Evolutionary conservation across 768 basidiomycete genomes (phyloP).

Genomic region (Exsudoporus frostii): DNA sequence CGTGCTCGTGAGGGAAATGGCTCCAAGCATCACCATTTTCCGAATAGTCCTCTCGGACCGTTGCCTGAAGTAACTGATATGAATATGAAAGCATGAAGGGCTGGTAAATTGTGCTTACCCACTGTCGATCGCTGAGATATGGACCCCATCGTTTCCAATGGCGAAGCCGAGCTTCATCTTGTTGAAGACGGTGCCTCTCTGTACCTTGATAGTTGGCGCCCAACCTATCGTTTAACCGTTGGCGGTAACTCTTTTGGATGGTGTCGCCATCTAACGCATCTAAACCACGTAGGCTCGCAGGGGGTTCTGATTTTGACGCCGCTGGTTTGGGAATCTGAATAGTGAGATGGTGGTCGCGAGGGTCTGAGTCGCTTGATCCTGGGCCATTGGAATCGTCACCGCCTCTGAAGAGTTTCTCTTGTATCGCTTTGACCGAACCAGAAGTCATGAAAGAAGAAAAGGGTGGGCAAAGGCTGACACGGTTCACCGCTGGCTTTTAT

Average conservation of each 20-base stretch:
- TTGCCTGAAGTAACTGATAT: conserved; percentile 58
- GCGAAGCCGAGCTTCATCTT: conserved; percentile 72
- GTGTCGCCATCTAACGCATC: conserved; percentile 5
- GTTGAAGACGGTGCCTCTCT: conserved; percentile 81
- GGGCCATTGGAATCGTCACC: conserved; percentile 24
- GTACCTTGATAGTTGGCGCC: conserved; percentile 74
- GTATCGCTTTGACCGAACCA: conserved; percentile 56
- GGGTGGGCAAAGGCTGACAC: background rate
- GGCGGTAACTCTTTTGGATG: conserved; percentile 47
- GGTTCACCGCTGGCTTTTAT: conserved; percentile 9
- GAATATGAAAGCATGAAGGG: conserved; percentile 4
- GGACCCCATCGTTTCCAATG: conserved; percentile 99
- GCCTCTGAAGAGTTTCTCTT: conserved; percentile 68
- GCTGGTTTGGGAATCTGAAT: conserved; percentile 67
- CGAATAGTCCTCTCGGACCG: conserved; percentile 98
- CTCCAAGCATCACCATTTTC: conserved; percentile 94
- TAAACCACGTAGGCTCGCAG: conserved; percentile 28
- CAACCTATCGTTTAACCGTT: conserved; percentile 60
- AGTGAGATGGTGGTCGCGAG: conserved; percentile 43
- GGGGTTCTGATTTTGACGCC: conserved; percentile 29
- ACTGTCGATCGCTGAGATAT: conserved; percentile 95
- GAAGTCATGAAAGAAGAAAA: conserved; percentile 38
- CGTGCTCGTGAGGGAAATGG: conserved; percentile 92
- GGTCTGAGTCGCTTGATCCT: conserved; percentile 23
- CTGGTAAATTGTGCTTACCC: conserved; percentile 55